Conservation (phyloP, 139 green algal species). For the Gonium pectorale region DNA sequence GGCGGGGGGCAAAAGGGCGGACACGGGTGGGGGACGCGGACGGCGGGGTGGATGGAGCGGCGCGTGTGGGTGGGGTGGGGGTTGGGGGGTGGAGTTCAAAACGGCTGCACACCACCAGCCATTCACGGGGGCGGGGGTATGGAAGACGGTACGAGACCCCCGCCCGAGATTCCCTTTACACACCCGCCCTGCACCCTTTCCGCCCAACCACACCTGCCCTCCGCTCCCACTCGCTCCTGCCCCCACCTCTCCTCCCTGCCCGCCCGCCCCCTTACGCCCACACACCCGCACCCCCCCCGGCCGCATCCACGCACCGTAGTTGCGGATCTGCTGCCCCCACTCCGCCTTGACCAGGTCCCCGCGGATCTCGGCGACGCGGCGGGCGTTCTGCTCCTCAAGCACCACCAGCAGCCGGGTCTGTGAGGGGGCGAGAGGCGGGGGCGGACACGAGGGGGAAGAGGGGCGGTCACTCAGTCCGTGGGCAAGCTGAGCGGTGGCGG, state of each 20-base stretch:
- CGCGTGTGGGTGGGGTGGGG: too few species aligned
- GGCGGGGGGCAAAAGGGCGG: neutral
- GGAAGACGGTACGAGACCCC: too few species aligned
- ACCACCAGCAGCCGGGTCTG: conserved; percentile 90
- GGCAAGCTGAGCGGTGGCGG: neutral
- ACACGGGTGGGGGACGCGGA: neutral
- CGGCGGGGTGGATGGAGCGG: neutral
- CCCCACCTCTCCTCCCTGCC: neutral
- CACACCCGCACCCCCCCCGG: neutral
- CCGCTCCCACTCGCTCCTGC: neutral
- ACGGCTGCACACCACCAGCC: too few species aligned
- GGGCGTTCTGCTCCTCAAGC: conserved; percentile 86
- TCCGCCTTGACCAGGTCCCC: conserved; percentile 94
- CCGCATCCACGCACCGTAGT: too few species aligned
- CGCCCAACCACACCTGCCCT: neutral
- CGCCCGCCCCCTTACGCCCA: neutral
- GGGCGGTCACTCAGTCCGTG: neutral
- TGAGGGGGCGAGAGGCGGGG: neutral
- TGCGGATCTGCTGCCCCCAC: conserved; percentile 97
- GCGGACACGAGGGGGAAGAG: neutral
- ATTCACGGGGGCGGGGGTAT: too few species aligned
- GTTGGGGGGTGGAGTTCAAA: too few species aligned
- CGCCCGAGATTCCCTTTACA: too few species aligned
- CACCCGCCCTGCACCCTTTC: too few species aligned
- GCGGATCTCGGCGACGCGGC: conserved; percentile 81